A percentile compares a stretch with the other conserved stretches of the same genome.
Conservation (phyloP, 192 early-diverging fungal genomes). For the Funneliformis geosporum region DNA sequence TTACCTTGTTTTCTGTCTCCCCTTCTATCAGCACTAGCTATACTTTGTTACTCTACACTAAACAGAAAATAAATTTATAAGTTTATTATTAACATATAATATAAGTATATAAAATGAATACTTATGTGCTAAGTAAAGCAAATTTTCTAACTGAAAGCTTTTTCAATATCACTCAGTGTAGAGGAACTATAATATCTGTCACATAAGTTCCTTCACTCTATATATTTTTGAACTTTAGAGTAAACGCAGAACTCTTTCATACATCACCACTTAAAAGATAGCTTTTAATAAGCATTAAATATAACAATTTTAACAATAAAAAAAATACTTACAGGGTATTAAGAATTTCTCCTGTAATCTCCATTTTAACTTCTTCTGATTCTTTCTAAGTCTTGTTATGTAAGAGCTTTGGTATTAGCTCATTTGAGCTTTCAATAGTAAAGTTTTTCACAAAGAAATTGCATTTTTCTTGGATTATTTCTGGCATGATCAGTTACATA, state of each 20-base stretch:
- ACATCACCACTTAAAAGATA: background rate
- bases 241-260: constrained; percentile 10
- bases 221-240: background rate
- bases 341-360: background rate
- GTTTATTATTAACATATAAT: background rate
- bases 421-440: background rate
- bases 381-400: background rate
- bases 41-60: constrained; percentile 18
- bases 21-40: constrained; percentile 10
- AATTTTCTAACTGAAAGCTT: background rate
- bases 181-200: constrained; percentile 1
- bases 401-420: background rate
- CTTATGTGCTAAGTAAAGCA: constrained; percentile 9
- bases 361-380: background rate
- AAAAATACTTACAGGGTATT: background rate
- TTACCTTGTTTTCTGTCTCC: background rate
- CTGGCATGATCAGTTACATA: background rate
- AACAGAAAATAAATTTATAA: background rate
- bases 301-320: background rate
- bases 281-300: background rate
- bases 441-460: background rate
- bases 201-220: constrained; percentile 24
- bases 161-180: background rate
- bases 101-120: background rate
- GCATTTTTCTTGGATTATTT: background rate